A percentile compares a stretch with the other conserved stretches of the same genome.
These are phyloP conservation scores for Cystobasidium tubakii DNA, from an alignment of 768 basidiomycete species.

Conservation along the genomic window DNA sequence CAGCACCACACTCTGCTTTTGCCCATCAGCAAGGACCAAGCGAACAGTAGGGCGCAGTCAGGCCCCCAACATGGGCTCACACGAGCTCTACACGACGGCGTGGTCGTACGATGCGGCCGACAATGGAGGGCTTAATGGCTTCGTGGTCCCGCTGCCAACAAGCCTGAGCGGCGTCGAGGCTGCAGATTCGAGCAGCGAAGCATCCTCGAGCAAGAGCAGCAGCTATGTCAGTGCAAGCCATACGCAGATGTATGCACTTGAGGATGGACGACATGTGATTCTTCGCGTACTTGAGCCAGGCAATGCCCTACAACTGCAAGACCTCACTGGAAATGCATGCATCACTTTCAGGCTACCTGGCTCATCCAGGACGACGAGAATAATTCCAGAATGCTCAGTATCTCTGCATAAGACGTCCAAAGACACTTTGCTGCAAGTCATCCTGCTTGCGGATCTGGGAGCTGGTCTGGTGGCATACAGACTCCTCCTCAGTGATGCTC, in stretches of 20 bases:
- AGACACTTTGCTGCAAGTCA: not conserved
- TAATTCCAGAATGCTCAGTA: not conserved
- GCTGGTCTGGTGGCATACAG: conserved; percentile 3
- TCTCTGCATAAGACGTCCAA: not conserved
- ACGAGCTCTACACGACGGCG: not conserved
- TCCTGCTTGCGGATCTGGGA: conserved; percentile 4
- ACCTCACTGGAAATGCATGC: not conserved
- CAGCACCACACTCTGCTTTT: not conserved
- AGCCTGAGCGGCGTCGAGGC: conserved; percentile 3
- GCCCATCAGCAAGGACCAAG: not conserved
- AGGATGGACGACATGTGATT: not conserved
- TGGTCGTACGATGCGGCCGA: conserved; percentile 8
- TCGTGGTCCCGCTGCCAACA: not conserved
- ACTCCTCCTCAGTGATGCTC: not conserved
- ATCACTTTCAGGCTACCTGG: not conserved
- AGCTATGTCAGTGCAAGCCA: conserved; percentile 3
- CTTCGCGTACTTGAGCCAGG: conserved; percentile 2
- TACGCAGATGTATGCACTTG: not conserved
- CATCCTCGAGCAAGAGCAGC: not conserved
- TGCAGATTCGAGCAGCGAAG: not conserved
- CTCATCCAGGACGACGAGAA: not conserved
- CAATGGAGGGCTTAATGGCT: not conserved
- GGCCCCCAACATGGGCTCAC: not conserved
- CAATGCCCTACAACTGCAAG: conserved; percentile 4
- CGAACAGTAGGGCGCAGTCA: not conserved